Conservation (phyloP, 345 rosid genomes). For the Eucalyptus camaldulensis region DNA sequence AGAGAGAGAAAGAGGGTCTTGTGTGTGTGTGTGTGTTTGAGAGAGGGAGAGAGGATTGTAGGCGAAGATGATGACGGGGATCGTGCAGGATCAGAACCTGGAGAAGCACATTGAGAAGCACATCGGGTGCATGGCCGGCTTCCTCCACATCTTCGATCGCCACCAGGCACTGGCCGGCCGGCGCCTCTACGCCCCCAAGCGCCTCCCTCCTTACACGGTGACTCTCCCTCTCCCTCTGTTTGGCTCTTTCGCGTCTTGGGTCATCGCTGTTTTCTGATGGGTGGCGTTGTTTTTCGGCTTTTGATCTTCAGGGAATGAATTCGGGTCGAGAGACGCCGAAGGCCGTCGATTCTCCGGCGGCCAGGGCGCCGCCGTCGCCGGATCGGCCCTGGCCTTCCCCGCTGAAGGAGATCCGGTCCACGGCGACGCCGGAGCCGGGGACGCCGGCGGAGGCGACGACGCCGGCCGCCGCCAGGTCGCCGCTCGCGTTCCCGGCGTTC, state of each 20-base stretch:
- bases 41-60: not conserved
- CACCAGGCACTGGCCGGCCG: slow-evolving; percentile 53
- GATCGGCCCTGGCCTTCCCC: slow-evolving; percentile 30
- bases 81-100: slow-evolving; percentile 34
- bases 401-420: slow-evolving; percentile 18
- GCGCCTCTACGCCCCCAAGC: slow-evolving; percentile 45
- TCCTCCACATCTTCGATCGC: slow-evolving; percentile 93
- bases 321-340: slow-evolving; percentile 14
- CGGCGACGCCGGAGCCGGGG: slow-evolving; percentile 27
- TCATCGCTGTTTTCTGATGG: not conserved
- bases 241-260: not conserved
- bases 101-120: slow-evolving; percentile 67
- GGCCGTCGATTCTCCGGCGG: slow-evolving; percentile 11
- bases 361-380: slow-evolving; percentile 5
- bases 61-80: slow-evolving; percentile 21
- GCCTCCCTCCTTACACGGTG: slow-evolving; percentile 42
- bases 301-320: slow-evolving; percentile 12
- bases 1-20: not conserved
- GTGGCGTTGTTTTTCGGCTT: not conserved
- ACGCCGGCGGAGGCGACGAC: slow-evolving; percentile 4
- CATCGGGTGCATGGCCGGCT: slow-evolving; percentile 95
- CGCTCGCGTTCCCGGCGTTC: slow-evolving; percentile 37
- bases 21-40: not conserved
- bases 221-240: not conserved
- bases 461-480: slow-evolving; percentile 13